Base-by-base conservation (phyloP, 768 basidiomycete species). In the Boletus fagicola region DNA sequence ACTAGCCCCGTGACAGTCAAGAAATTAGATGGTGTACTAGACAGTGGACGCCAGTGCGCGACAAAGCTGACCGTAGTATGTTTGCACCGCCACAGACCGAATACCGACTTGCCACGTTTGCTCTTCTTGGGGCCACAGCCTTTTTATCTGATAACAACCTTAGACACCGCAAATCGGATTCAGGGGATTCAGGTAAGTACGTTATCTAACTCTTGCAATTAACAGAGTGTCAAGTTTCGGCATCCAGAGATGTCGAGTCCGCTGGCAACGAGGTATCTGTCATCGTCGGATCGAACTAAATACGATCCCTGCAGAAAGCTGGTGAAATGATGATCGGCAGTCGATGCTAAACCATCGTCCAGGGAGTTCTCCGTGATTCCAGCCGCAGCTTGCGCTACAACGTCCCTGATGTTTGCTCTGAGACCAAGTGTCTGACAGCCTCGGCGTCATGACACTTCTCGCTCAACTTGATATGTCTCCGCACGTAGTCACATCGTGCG, bases 41-140 rank as follows among this genome's bases (percentile, higher is more conserved):
- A n/a, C n/a, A n/a, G n/a, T 48, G 22, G 24, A 26, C 31, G 8
- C 15, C 2, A 38, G 20, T 16, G 28, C n/a, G 31, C n/a, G 31
- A 30, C 47, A 16, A 33, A 45, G 43, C 53, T 5, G 22, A 16
- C 13, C 3, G 5, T 24, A 13, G 20, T 45, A n/a, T n/a, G n/a
- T 31, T 38, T 31, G 51, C 61, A 65, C 62, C 30, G 64, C 64
- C 64, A 65, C 64, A 38, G 2, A 18, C 18, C 16, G 24, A 48
- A 53, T 50, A 13, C 46, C 12, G 20, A 55, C 8, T 0, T 22
- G 65, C 64, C 64, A 65, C 62, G 64, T 66, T 56, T 47, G 22
- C 54, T 24, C 20, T 36, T 35, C 44, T 10, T 18, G 15, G n/a
- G n/a, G n/a, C 5, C 38, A 28, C 18, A n/a, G 56, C n/a, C n/a